Evolutionary conservation across 2,329 filamentous ascomycete species (phyloP).

Genomic region (Xylaria sp.): DNA sequence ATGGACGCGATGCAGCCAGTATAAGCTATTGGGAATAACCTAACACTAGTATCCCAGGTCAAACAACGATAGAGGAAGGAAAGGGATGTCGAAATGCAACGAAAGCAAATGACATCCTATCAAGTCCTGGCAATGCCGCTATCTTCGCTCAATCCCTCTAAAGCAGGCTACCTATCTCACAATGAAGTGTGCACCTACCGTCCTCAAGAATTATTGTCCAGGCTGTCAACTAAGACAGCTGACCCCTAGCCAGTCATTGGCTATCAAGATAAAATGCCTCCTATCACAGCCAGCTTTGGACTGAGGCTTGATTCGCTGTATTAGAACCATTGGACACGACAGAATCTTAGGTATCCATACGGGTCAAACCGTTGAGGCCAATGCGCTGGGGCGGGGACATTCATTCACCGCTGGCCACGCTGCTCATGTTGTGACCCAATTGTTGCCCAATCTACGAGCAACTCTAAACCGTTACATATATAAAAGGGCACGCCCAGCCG

Average conservation of each 20-base stretch:
- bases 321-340: slow-evolving; percentile 22
- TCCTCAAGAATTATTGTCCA: background rate
- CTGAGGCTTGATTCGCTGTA: background rate
- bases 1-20: slow-evolving; percentile 10
- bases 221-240: background rate
- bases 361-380: background rate
- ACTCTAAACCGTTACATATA: slow-evolving; percentile 28
- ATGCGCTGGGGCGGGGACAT: slow-evolving; percentile 21
- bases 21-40: slow-evolving; percentile 13
- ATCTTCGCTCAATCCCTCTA: slow-evolving; percentile 18
- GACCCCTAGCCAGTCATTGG: slow-evolving; percentile 12
- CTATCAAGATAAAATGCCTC: background rate
- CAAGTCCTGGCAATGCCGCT: slow-evolving; percentile 26
- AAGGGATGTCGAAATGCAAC: too few species aligned
- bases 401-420: slow-evolving; percentile 16
- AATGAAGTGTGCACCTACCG: slow-evolving; percentile 8
- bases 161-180: background rate
- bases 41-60: too few species aligned
- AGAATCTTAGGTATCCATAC: slow-evolving; percentile 7
- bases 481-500: slow-evolving; percentile 34
- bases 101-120: slow-evolving; percentile 37
- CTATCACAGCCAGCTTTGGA: slow-evolving; percentile 10
- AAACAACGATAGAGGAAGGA: too few species aligned
- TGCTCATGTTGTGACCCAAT: slow-evolving; percentile 36
- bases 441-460: slow-evolving; percentile 39